Percentiles rank a stretch among this genome's conserved stretches.
Evolutionary conservation across 2,329 filamentous ascomycete genomes (phyloP).

Genomic region (Cytospora mali): DNA sequence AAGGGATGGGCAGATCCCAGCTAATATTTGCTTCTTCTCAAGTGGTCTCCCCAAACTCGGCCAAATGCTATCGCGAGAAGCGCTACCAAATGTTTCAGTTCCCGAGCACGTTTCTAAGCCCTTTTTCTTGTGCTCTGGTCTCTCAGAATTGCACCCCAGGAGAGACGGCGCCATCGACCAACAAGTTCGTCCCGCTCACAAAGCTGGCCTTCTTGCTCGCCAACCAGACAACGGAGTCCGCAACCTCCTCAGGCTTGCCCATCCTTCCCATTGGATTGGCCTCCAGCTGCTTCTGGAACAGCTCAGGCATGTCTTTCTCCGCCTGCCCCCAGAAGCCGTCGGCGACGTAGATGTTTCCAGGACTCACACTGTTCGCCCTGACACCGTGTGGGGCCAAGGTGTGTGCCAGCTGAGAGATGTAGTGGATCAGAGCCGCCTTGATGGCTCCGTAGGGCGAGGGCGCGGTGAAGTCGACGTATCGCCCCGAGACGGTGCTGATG

Average conservation of each 20-base stretch:
- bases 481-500: conserved; percentile 40
- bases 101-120: not conserved
- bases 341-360: conserved; percentile 42
- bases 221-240: conserved; percentile 30
- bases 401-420: conserved; percentile 40
- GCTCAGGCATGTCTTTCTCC: conserved; percentile 35
- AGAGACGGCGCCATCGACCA: conserved; percentile 31
- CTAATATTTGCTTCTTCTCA: not conserved
- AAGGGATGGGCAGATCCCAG: too few species aligned
- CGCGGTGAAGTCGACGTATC: conserved; percentile 41
- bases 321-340: conserved; percentile 42
- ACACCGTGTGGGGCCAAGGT: conserved; percentile 39
- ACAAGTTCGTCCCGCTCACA: conserved; percentile 29
- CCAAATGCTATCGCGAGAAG: not conserved
- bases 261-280: conserved; percentile 30
- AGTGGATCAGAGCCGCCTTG: conserved; percentile 42
- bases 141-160: conserved; percentile 28
- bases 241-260: conserved; percentile 31
- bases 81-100: not conserved
- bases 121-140: not conserved
- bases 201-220: conserved; percentile 30
- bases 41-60: not conserved
- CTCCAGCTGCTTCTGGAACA: conserved; percentile 33
- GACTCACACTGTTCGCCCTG: conserved; percentile 39
- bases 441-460: conserved; percentile 41